Evolutionary conservation across 2,329 filamentous ascomycete genomes (phyloP).

Genomic region (Bretziella fagacearum): DNA sequence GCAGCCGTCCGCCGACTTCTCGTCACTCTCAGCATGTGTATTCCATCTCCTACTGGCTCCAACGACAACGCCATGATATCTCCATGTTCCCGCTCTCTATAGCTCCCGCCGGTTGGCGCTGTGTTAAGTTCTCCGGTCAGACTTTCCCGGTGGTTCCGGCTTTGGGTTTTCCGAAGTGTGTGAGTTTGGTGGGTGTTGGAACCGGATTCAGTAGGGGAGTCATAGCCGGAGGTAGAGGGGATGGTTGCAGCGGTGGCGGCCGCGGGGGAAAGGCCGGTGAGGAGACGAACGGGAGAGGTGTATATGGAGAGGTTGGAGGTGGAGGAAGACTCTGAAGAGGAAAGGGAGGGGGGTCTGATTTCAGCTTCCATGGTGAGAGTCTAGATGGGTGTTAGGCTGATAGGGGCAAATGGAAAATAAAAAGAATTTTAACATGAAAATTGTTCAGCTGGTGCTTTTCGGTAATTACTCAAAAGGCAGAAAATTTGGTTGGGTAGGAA

Average conservation of each 20-base stretch:
- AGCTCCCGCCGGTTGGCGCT: not conserved
- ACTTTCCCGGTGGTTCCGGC: not conserved
- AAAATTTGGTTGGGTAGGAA: no score
- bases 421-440: no score
- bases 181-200: not conserved
- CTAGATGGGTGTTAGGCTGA: no score
- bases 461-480: no score
- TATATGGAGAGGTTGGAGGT: not conserved
- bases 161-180: not conserved
- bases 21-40: not conserved
- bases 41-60: constrained; percentile 1
- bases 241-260: not conserved
- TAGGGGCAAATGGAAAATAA: no score
- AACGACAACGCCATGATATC: not conserved
- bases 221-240: constrained; percentile 1
- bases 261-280: not conserved
- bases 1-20: not conserved
- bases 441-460: no score
- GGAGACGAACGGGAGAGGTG: not conserved
- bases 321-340: constrained; percentile 1
- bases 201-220: not conserved
- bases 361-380: not conserved
- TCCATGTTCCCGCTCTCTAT: not conserved
- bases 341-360: not conserved
- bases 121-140: not conserved